A percentile compares a stretch with the other conserved stretches of the same genome.
Conservation (phyloP, 108 stramenopile genomes). For the Parietichytrium sp. region DNA sequence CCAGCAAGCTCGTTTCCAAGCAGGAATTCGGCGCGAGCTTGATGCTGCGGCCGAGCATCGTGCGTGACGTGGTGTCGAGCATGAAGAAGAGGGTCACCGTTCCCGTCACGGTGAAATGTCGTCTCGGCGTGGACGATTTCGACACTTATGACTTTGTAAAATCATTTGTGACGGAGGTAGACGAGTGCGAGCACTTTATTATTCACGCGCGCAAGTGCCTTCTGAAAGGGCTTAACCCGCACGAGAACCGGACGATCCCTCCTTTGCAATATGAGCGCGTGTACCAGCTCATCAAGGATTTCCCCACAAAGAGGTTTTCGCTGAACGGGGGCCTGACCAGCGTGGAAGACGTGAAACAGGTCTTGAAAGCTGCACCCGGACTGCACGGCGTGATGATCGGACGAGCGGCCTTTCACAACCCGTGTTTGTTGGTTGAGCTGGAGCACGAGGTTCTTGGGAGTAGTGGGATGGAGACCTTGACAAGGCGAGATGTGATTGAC, state of each 20-base stretch:
- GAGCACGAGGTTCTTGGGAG: conserved; percentile 36
- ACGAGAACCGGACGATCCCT: conserved; percentile 92
- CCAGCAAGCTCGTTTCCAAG: conserved; percentile 90
- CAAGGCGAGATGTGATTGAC: conserved; percentile 30
- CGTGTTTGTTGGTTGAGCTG: conserved; percentile 30
- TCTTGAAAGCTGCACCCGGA: not conserved
- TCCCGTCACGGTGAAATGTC: conserved; percentile 86
- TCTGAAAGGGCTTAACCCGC: conserved; percentile 80
- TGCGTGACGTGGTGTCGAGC: conserved; percentile 68
- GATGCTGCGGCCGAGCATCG: conserved; percentile 87
- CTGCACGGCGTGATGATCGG: conserved; percentile 45
- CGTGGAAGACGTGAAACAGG: conserved; percentile 53
- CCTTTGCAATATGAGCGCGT: conserved; percentile 81
- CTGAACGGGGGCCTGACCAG: conserved; percentile 83
- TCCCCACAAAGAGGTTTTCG: conserved; percentile 73
- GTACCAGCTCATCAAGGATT: conserved; percentile 66
- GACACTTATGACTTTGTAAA: conserved; percentile 75
- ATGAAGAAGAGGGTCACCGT: conserved; percentile 70
- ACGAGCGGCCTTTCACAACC: conserved; percentile 36
- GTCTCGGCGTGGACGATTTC: conserved; percentile 70
- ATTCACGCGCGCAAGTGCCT: conserved; percentile 96
- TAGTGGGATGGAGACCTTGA: not conserved
- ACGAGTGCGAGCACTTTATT: conserved; percentile 79
- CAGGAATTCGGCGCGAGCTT: conserved; percentile 96
- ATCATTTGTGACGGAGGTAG: conserved; percentile 79